phyloP scores from a whole-genome alignment of 164 flowering plant species.

The Saururus chinensis region DNA sequence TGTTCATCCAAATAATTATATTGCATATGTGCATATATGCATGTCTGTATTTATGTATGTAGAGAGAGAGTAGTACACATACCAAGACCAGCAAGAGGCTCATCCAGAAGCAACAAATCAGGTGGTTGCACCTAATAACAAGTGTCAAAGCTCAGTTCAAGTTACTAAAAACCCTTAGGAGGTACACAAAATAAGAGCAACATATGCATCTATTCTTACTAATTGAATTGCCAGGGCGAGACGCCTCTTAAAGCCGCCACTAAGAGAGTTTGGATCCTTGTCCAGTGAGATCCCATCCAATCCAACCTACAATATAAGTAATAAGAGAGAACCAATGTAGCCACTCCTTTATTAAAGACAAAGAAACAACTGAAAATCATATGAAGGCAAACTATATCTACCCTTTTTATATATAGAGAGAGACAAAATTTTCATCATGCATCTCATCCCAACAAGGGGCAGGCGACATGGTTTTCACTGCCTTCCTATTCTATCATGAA shows the following conservation, averaged over 20 bases:
- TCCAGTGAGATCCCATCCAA: constrained; percentile 65
- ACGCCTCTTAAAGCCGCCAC: constrained; percentile 98
- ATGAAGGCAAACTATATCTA: background rate
- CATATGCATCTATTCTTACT: constrained; percentile 25
- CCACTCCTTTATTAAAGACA: background rate
- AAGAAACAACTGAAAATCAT: no score
- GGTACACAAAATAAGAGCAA: background rate
- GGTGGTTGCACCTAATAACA: constrained; percentile 76
- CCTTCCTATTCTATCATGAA: no score
- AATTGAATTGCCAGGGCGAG: constrained; percentile 96
- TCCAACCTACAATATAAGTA: constrained; percentile 55
- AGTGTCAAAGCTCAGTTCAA: background rate
- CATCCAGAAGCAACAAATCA: constrained; percentile 82
- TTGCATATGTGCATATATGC: no score
- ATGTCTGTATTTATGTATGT: background rate
- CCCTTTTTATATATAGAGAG: background rate
- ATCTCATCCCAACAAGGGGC: background rate
- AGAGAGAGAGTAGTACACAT: constrained; percentile 11
- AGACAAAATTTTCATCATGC: background rate
- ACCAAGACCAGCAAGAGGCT: constrained; percentile 99
- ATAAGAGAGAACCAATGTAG: background rate
- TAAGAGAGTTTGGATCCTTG: constrained; percentile 83
- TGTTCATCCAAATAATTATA: no score
- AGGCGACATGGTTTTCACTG: background rate
- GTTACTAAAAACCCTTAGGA: background rate